These are phyloP conservation scores for Cladorrhinum samala DNA, from an alignment of 495 filamentous ascomycete species.

Conservation along the genomic window DNA sequence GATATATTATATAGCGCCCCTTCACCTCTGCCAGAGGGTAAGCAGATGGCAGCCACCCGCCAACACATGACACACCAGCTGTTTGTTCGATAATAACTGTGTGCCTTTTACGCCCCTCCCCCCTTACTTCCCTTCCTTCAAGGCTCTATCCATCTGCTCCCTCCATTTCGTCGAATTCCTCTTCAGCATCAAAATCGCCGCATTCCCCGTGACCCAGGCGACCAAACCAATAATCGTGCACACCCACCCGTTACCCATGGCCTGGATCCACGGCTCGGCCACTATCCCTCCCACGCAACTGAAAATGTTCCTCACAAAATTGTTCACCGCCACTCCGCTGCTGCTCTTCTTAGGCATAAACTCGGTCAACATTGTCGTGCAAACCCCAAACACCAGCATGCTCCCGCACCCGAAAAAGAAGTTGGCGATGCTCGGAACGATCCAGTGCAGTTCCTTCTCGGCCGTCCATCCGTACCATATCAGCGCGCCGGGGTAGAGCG, in stretches of 20 bases:
- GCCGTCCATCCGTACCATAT: conserved; percentile 55
- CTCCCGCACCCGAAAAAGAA: conserved; percentile 83
- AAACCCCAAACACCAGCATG: conserved; percentile 80
- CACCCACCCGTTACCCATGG: conserved; percentile 83
- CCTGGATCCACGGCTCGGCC: conserved; percentile 69
- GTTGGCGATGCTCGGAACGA: conserved; percentile 60
- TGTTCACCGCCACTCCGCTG: conserved; percentile 76
- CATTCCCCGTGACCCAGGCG: conserved; percentile 45
- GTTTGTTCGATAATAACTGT: too few species aligned
- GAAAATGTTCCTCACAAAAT: conserved; percentile 84
- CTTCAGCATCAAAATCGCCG: conserved; percentile 61
- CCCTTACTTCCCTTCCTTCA: conserved; percentile 7
- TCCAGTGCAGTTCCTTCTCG: conserved; percentile 37
- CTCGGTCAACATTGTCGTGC: conserved; percentile 81
- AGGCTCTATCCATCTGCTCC: conserved; percentile 53
- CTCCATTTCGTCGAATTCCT: conserved; percentile 63
- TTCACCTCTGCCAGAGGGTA: too few species aligned
- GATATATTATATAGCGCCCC: too few species aligned
- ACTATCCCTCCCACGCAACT: conserved; percentile 69
- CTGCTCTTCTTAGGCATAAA: conserved; percentile 76
- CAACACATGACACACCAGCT: too few species aligned
- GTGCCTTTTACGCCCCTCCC: too few species aligned
- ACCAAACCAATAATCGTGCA: conserved; percentile 73
- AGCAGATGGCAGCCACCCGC: too few species aligned
- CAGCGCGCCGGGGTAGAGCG: conserved; percentile 67